Evolutionary conservation across 345 rosid genomes (phyloP).

Genomic region (Pugionium dolabratum): DNA sequence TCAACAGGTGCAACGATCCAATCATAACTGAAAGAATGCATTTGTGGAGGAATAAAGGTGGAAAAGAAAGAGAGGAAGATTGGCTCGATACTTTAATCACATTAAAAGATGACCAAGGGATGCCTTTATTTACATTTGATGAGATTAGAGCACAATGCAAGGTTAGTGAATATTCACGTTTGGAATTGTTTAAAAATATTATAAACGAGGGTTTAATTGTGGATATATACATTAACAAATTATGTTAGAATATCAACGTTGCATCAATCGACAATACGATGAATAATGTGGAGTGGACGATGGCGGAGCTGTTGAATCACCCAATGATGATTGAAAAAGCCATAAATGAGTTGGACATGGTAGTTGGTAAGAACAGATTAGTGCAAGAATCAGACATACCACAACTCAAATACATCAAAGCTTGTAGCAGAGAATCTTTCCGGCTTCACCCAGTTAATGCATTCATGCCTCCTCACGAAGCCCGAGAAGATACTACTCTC

Average conservation of each 20-base stretch:
- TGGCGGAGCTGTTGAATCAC: slow-evolving; percentile 43
- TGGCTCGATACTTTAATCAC: slow-evolving; percentile 34
- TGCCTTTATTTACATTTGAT: slow-evolving; percentile 17
- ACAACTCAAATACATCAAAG: slow-evolving; percentile 42
- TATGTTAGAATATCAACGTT: slow-evolving; percentile 10
- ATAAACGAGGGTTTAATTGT: no score
- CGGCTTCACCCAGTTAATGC: slow-evolving; percentile 39
- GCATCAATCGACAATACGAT: slow-evolving; percentile 31
- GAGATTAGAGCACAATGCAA: slow-evolving; percentile 28
- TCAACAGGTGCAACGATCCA: slow-evolving; percentile 9
- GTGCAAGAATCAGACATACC: slow-evolving; percentile 44
- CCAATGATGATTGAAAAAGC: slow-evolving; percentile 38
- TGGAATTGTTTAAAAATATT: no score
- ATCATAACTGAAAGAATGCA: slow-evolving; percentile 29
- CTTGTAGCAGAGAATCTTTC: slow-evolving; percentile 32
- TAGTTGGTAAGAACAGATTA: slow-evolving; percentile 39
- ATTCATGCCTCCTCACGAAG: slow-evolving; percentile 37
- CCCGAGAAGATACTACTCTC: slow-evolving; percentile 39
- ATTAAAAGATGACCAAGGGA: slow-evolving; percentile 16
- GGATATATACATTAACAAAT: no score
- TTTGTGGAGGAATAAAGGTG: slow-evolving; percentile 33
- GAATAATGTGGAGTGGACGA: slow-evolving; percentile 45
- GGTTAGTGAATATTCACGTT: slow-evolving; percentile 9
- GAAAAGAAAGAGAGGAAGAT: slow-evolving; percentile 19
- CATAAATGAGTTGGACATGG: slow-evolving; percentile 31